These are phyloP conservation scores for Dactylonectria macrodidyma DNA, from an alignment of 2,329 filamentous ascomycete genomes.

Conservation along the genomic window DNA sequence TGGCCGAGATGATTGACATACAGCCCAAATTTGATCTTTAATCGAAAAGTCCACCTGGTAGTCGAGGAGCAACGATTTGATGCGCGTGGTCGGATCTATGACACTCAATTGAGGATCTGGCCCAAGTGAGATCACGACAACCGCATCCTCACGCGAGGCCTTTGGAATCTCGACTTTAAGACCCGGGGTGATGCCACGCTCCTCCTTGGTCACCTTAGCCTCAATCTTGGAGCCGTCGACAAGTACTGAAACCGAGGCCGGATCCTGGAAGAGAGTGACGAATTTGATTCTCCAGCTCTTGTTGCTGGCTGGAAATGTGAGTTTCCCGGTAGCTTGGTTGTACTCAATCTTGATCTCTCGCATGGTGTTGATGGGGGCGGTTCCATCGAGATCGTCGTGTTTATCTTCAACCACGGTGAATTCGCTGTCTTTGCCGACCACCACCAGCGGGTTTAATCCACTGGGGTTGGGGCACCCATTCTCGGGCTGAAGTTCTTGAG, in stretches of 20 bases:
- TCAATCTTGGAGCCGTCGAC: neutral
- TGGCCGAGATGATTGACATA: neutral
- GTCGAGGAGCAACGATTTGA: constrained; percentile 17
- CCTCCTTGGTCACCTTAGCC: neutral
- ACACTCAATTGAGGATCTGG: constrained; percentile 15
- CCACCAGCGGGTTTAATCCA: constrained; percentile 64
- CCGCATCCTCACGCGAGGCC: neutral
- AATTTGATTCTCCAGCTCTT: constrained; percentile 23
- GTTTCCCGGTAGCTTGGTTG: constrained; percentile 9
- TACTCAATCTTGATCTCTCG: constrained; percentile 11
- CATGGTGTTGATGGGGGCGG: neutral
- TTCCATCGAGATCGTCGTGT: neutral
- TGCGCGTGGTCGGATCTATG: constrained; percentile 2
- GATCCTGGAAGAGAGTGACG: constrained; percentile 9
- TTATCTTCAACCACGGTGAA: constrained; percentile 66
- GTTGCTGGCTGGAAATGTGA: neutral
- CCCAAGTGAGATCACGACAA: constrained; percentile 13
- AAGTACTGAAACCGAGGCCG: neutral
- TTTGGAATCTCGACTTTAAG: neutral
- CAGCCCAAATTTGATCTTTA: constrained; percentile 23
- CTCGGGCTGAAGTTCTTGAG: constrained; percentile 55
- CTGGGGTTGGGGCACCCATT: constrained; percentile 65
- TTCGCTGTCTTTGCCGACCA: constrained; percentile 62
- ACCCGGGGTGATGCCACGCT: neutral
- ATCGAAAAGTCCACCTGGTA: constrained; percentile 19